Percentiles rank a stretch among this genome's conserved stretches.
Conservation (phyloP, 2,329 filamentous ascomycete species). For the Exophiala lecanii-corni region DNA sequence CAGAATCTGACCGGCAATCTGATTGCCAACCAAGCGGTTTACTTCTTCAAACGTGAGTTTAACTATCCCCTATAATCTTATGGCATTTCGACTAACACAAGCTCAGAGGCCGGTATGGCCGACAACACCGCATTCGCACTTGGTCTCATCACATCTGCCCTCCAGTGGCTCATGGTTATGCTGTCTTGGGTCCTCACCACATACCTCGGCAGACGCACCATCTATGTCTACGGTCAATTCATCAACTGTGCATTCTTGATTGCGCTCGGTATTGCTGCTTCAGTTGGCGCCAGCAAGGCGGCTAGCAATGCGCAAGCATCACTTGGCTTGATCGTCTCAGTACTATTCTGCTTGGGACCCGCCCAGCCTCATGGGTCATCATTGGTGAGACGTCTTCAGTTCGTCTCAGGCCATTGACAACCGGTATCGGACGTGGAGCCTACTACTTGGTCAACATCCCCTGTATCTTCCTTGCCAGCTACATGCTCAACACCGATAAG, state of each 20-base stretch:
- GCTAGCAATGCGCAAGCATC: conserved; percentile 55
- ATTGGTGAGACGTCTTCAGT: conserved; percentile 64
- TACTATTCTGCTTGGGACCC: conserved; percentile 61
- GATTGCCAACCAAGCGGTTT: conserved; percentile 60
- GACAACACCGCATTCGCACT: conserved; percentile 55
- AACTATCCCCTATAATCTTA: conserved; percentile 14
- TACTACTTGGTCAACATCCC: conserved; percentile 65
- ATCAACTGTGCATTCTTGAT: conserved; percentile 53
- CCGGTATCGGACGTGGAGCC: conserved; percentile 57
- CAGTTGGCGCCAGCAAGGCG: conserved; percentile 39
- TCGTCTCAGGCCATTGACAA: conserved; percentile 61
- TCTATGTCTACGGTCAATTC: conserved; percentile 58
- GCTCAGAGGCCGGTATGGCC: conserved; percentile 57
- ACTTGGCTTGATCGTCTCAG: conserved; percentile 61
- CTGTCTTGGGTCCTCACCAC: conserved; percentile 63
- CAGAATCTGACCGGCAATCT: conserved; percentile 56
- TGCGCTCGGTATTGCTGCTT: conserved; percentile 56
- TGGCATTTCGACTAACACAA: conserved; percentile 29
- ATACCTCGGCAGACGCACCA: conserved; percentile 59
- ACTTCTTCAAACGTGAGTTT: conserved; percentile 49
- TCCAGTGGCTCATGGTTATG: conserved; percentile 60
- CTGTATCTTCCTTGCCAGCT: conserved; percentile 55
- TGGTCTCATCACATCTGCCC: conserved; percentile 60
- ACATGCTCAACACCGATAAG: conserved; percentile 38
- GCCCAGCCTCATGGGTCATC: conserved; percentile 62